A percentile compares a stretch with the other conserved stretches of the same genome.
phyloP scores from a whole-genome alignment of 2,329 filamentous ascomycete species.

The Escovopsis weberi region DNA sequence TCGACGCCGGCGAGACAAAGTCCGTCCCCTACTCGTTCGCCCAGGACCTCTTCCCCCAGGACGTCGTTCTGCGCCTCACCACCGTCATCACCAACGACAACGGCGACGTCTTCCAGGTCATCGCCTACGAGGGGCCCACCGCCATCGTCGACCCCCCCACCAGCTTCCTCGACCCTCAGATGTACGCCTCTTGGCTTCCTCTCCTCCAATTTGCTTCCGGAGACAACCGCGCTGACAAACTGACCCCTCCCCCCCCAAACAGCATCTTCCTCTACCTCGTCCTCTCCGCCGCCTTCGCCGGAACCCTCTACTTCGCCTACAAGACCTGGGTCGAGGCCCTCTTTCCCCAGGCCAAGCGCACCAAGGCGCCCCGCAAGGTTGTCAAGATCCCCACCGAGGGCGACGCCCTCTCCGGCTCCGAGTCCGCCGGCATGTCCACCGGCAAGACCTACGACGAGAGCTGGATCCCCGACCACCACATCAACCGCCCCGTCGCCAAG shows the following conservation, averaged over 20 bases:
- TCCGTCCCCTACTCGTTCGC: conserved; percentile 71
- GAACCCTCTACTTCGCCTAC: conserved; percentile 90
- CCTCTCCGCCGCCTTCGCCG: conserved; percentile 62
- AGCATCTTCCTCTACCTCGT: conserved; percentile 98
- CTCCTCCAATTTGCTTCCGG: neutral
- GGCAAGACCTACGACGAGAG: conserved; percentile 74
- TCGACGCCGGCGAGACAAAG: conserved; percentile 63
- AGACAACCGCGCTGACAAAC: neutral
- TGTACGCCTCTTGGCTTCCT: conserved; percentile 42
- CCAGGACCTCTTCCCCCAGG: conserved; percentile 85
- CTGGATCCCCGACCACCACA: conserved; percentile 85
- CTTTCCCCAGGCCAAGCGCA: conserved; percentile 78
- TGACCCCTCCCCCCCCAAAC: neutral
- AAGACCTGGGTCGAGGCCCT: conserved; percentile 94
- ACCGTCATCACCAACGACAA: conserved; percentile 56
- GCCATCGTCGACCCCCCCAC: conserved; percentile 80
- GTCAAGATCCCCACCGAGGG: conserved; percentile 52
- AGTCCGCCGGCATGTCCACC: conserved; percentile 54
- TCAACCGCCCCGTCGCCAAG: conserved; percentile 67
- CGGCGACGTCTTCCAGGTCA: conserved; percentile 59
- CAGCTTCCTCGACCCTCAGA: conserved; percentile 87
- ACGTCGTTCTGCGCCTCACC: conserved; percentile 63
- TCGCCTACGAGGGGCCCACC: conserved; percentile 69
- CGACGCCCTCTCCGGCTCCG: conserved; percentile 51
- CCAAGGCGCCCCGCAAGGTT: conserved; percentile 42